Evolutionary conservation across 169 alveolate species (phyloP).

Genomic region (Cryptosporidium viatorum): DNA sequence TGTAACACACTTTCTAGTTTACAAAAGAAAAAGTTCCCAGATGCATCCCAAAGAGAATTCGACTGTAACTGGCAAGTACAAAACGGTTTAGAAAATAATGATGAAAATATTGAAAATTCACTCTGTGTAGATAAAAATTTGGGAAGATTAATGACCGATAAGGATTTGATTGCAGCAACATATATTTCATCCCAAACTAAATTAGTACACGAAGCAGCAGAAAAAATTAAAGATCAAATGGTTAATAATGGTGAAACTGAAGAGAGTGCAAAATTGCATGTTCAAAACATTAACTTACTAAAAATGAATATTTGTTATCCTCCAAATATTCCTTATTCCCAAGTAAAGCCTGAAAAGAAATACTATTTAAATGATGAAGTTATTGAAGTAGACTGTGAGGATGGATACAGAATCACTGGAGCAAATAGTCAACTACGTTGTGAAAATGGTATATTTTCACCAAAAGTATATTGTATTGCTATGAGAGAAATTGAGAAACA

Average conservation of each 20-base stretch:
- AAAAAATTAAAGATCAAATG: constrained; percentile 43
- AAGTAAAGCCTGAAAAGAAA: constrained; percentile 35
- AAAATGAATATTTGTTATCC: constrained; percentile 66
- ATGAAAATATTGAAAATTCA: constrained; percentile 50
- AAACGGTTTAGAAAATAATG: constrained; percentile 49
- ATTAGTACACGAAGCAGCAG: constrained; percentile 64
- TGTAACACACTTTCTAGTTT: constrained; percentile 36
- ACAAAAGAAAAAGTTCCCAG: constrained; percentile 62
- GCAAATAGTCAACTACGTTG: constrained; percentile 37
- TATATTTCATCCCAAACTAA: constrained; percentile 50
- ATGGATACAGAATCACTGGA: constrained; percentile 63
- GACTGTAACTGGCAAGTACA: constrained; percentile 73
- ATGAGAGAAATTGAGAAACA: constrained; percentile 52
- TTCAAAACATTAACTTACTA: constrained; percentile 33
- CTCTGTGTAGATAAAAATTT: constrained; percentile 64
- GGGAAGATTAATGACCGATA: constrained; percentile 66
- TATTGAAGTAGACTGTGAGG: constrained; percentile 32
- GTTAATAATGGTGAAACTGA: constrained; percentile 46
- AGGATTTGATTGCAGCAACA: constrained; percentile 59
- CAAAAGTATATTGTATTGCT: constrained; percentile 66
- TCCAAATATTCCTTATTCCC: constrained; percentile 62
- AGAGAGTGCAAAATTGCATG: constrained; percentile 36
- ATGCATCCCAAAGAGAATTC: constrained; percentile 27
- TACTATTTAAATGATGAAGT: constrained; percentile 51
- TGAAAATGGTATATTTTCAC: constrained; percentile 61